Conservation (phyloP, 2,329 filamentous ascomycete species). For the Aspergillus fructus region DNA sequence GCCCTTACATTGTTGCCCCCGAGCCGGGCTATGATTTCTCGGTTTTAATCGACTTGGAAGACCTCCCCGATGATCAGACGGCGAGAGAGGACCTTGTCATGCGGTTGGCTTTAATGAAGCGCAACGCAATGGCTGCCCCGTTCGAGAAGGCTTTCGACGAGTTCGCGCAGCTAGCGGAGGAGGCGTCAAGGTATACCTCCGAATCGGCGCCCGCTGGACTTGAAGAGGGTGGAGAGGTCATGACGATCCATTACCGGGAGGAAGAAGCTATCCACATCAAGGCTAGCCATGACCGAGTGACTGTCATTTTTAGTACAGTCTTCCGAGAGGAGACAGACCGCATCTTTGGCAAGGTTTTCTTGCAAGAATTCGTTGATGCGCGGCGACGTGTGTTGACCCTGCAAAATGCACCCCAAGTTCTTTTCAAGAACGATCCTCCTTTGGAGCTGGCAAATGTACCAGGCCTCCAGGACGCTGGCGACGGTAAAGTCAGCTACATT, state of each 20-base stretch:
- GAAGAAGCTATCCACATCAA: conserved; percentile 99
- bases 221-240: conserved; percentile 84
- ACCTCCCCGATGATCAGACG: conserved; percentile 79
- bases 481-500: conserved; percentile 91
- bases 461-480: conserved; percentile 72
- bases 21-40: conserved; percentile 97
- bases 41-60: conserved; percentile 82
- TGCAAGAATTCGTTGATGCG: conserved; percentile 98
- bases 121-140: conserved; percentile 97
- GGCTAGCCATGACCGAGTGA: conserved; percentile 94
- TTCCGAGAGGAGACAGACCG: conserved; percentile 98
- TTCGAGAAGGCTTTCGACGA: conserved; percentile 97
- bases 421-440: conserved; percentile 92
- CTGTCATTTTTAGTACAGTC: conserved; percentile 97
- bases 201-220: conserved; percentile 92
- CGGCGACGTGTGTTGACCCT: conserved; percentile 75
- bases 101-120: conserved; percentile 88
- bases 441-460: conserved; percentile 85
- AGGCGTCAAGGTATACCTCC: conserved; percentile 86
- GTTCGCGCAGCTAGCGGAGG: conserved; percentile 80
- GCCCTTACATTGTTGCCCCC: conserved; percentile 79
- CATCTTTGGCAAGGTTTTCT: conserved; percentile 96
- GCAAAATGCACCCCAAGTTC: conserved; percentile 95
- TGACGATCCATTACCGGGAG: conserved; percentile 96
- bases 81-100: conserved; percentile 81